Evolutionary conservation across 768 basidiomycete species (phyloP).

Genomic region (Gloeostereum incarnatum): DNA sequence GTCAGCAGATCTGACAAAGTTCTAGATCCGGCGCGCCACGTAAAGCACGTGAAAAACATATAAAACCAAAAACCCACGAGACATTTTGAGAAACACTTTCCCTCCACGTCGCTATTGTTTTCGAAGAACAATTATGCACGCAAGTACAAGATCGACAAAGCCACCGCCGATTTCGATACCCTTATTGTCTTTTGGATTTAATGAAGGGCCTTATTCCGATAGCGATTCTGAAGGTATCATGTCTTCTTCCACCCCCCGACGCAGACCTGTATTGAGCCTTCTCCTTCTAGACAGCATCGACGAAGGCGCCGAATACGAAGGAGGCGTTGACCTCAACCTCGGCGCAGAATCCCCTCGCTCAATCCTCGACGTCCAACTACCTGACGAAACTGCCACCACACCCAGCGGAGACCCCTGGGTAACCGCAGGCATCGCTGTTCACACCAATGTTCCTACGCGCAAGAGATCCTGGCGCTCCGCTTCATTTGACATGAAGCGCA

Average conservation of each 20-base stretch:
- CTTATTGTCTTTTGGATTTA: background rate
- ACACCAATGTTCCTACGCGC: slow-evolving; percentile 6
- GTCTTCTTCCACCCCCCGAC: background rate
- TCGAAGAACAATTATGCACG: too few species aligned
- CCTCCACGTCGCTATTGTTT: too few species aligned
- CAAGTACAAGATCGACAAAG: too few species aligned
- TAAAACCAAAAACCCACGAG: too few species aligned
- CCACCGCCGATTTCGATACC: background rate
- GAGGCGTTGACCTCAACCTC: slow-evolving; percentile 6
- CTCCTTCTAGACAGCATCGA: background rate
- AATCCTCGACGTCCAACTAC: background rate
- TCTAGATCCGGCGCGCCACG: too few species aligned
- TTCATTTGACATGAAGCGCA: slow-evolving; percentile 5
- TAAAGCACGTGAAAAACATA: too few species aligned
- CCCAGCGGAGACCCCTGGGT: slow-evolving; percentile 3
- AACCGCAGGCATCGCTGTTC: slow-evolving; percentile 3
- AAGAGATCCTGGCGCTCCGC: slow-evolving; percentile 6
- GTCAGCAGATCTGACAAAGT: too few species aligned
- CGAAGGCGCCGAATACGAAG: background rate
- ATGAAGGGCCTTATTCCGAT: background rate
- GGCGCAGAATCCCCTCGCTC: slow-evolving; percentile 11
- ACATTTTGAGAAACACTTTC: too few species aligned
- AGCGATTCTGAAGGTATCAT: background rate
- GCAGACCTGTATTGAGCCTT: background rate
- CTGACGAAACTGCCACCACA: background rate